phyloP scores from a whole-genome alignment of 1,139 yeast species.

The Sugiyamaella japonica region DNA sequence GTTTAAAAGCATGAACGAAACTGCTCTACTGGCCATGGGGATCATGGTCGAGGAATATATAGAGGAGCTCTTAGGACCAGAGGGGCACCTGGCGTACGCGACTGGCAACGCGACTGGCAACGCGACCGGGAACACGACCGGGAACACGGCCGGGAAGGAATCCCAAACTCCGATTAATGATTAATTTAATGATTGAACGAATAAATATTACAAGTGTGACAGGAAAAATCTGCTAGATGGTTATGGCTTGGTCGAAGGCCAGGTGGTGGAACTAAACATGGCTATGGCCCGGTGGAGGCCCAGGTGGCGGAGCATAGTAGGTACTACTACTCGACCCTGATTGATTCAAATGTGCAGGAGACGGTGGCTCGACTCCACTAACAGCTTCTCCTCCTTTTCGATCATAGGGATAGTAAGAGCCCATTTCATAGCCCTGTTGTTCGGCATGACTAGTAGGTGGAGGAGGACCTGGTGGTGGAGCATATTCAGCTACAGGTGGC shows the following conservation, averaged over 20 bases:
- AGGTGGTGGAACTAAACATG: slow-evolving; percentile 9
- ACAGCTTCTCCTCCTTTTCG: slow-evolving; percentile 8
- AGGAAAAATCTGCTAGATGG: not conserved
- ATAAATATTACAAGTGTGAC: not conserved
- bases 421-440: slow-evolving; percentile 23
- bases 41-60: slow-evolving; percentile 39
- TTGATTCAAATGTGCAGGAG: slow-evolving; percentile 14
- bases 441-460: not conserved
- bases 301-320: slow-evolving; percentile 13
- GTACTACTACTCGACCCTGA: slow-evolving; percentile 16
- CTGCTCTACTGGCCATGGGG: slow-evolving; percentile 40
- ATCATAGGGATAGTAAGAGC: slow-evolving; percentile 17
- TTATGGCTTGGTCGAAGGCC: not conserved
- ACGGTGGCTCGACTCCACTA: slow-evolving; percentile 1
- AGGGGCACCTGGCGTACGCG: slow-evolving; percentile 34
- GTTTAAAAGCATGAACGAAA: slow-evolving; percentile 34
- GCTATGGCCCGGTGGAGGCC: not conserved
- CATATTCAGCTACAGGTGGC: slow-evolving; percentile 10
- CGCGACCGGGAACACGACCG: not conserved
- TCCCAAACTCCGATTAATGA: not conserved
- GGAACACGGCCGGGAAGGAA: not conserved
- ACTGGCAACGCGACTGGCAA: too few relatives aligned
- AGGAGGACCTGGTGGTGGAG: slow-evolving; percentile 30
- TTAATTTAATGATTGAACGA: slow-evolving; percentile 6
- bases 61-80: slow-evolving; percentile 32